Conservation (phyloP, 768 basidiomycete species). For the Auricularia sp. region DNA sequence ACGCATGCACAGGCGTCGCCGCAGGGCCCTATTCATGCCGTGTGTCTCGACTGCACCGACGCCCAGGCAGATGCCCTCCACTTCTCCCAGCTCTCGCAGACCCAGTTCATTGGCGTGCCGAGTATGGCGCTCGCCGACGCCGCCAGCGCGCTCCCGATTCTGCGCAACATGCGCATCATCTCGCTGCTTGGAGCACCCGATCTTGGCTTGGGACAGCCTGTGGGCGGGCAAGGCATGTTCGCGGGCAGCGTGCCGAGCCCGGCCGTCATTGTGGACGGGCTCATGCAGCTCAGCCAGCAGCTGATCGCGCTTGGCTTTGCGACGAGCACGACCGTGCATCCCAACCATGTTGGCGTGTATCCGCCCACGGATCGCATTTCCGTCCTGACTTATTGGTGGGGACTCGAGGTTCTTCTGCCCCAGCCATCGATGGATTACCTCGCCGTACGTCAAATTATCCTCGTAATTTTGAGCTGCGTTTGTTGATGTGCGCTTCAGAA, state of each 20-base stretch:
- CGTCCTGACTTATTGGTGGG: conserved; percentile 87
- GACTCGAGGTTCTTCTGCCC: conserved; percentile 69
- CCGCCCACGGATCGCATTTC: conserved; percentile 74
- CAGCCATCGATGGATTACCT: conserved; percentile 57
- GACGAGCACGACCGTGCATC: conserved; percentile 51
- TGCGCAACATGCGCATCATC: conserved; percentile 54
- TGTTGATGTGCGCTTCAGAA: conserved; percentile 25
- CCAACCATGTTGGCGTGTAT: conserved; percentile 57
- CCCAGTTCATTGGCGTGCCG: not conserved
- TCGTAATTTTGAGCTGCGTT: too few relatives aligned
- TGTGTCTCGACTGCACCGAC: conserved; percentile 59
- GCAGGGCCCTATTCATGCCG: conserved; percentile 60
- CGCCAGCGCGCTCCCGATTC: conserved; percentile 34
- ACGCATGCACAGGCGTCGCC: conserved; percentile 10
- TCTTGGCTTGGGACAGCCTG: conserved; percentile 63
- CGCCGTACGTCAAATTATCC: conserved; percentile 28
- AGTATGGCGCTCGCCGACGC: conserved; percentile 18
- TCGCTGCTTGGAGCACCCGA: conserved; percentile 51
- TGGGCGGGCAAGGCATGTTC: conserved; percentile 48
- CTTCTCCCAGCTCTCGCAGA: conserved; percentile 36
- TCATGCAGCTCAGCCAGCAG: conserved; percentile 63
- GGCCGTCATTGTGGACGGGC: conserved; percentile 57
- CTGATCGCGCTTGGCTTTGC: conserved; percentile 72
- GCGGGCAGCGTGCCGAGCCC: conserved; percentile 71
- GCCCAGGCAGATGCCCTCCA: conserved; percentile 50